A percentile compares a stretch with the other conserved stretches of the same genome.
These are phyloP conservation scores for Acorus calamus DNA, from an alignment of 106 monocot genomes.

Conservation along the genomic window DNA sequence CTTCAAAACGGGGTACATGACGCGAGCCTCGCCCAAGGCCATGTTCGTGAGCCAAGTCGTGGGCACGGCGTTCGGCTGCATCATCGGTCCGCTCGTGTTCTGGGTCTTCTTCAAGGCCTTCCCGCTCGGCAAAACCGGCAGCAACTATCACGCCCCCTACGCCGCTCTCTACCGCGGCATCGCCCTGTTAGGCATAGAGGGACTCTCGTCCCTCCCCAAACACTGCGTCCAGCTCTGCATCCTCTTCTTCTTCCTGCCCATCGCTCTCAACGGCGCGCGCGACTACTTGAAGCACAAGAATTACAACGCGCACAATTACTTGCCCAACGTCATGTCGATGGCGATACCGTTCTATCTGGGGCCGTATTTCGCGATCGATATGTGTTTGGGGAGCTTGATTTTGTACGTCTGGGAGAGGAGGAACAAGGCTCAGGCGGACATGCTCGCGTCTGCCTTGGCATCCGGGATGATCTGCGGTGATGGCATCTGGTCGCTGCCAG, in stretches of 20 bases:
- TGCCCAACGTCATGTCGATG: slow-evolving; percentile 22
- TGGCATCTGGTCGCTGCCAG: slow-evolving; percentile 3
- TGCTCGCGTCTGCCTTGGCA: slow-evolving; percentile 22
- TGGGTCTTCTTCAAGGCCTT: slow-evolving; percentile 44
- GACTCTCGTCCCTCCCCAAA: slow-evolving; percentile 16
- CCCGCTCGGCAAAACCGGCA: slow-evolving; percentile 19
- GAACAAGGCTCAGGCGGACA: slow-evolving; percentile 19
- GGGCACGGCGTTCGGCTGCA: slow-evolving; percentile 55
- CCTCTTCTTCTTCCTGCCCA: slow-evolving; percentile 13
- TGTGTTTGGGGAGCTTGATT: slow-evolving; percentile 36
- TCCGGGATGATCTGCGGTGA: slow-evolving; percentile 18
- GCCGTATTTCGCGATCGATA: slow-evolving; percentile 33
- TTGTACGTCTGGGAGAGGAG: slow-evolving; percentile 24
- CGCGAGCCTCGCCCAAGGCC: slow-evolving; percentile 40
- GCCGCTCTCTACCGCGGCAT: slow-evolving; percentile 37
- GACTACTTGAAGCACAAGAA: slow-evolving; percentile 1
- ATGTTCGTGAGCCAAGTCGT: slow-evolving; percentile 60
- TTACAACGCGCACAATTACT: slow-evolving; percentile 14
- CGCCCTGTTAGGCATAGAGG: slow-evolving; percentile 38
- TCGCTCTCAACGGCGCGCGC: slow-evolving; percentile 16
- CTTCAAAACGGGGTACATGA: slow-evolving; percentile 48
- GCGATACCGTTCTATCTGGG: slow-evolving; percentile 41
- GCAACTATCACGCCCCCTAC: slow-evolving; percentile 28
- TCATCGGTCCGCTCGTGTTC: slow-evolving; percentile 39
- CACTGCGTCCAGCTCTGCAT: slow-evolving; percentile 24